These are phyloP conservation scores for Plasmodium malariae DNA, from an alignment of 169 alveolate genomes.

Conservation along the genomic window DNA sequence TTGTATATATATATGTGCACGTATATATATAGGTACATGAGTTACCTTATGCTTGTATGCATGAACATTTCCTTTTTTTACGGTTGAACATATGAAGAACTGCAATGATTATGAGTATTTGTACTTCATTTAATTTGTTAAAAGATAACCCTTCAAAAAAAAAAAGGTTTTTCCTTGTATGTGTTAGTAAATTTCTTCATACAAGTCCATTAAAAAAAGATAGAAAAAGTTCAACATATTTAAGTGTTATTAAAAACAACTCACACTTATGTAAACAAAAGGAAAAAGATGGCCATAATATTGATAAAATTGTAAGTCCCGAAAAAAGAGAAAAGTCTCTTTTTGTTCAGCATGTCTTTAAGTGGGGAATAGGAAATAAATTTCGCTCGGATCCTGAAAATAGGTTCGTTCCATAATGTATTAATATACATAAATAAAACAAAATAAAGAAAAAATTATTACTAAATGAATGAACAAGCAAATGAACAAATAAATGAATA, in stretches of 20 bases:
- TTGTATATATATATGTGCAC: not conserved
- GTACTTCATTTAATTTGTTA: not conserved
- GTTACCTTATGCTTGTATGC: not conserved
- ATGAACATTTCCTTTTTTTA: too few relatives aligned
- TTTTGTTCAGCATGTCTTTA: conserved; percentile 80
- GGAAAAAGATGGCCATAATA: not conserved
- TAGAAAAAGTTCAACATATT: conserved; percentile 43
- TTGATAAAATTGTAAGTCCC: not conserved
- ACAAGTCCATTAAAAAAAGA: conserved; percentile 22
- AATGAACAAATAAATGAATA: not conserved
- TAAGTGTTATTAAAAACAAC: conserved; percentile 11
- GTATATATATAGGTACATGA: not conserved
- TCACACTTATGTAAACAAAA: not conserved
- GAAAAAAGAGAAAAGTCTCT: conserved; percentile 30
- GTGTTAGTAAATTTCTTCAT: conserved; percentile 9
- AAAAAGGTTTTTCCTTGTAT: not conserved
- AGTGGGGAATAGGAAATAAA: conserved; percentile 88
- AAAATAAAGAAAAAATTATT: conserved; percentile 7
- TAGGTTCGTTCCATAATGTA: conserved; percentile 70
- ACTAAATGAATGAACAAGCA: too few relatives aligned
- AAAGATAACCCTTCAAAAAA: not conserved
- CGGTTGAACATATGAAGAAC: not conserved
- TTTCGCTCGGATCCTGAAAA: conserved; percentile 82
- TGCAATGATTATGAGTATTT: conserved; percentile 15
- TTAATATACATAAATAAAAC: not conserved